phyloP scores from a whole-genome alignment of 2,329 filamentous ascomycete genomes.

The Pyricularia pennisetigena region DNA sequence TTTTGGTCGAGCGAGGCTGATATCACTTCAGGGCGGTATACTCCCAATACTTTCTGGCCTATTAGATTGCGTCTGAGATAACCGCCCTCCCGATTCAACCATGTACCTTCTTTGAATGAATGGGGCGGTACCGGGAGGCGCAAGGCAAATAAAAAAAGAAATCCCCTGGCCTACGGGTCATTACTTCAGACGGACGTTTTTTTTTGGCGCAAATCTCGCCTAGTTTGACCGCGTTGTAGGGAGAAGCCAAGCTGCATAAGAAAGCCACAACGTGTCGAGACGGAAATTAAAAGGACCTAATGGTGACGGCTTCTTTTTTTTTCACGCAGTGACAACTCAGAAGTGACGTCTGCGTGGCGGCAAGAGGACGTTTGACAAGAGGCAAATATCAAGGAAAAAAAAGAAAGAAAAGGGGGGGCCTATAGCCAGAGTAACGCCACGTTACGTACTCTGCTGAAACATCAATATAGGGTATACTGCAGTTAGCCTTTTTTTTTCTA shows the following conservation, averaged over 20 bases:
- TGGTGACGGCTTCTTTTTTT: not conserved
- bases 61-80: not conserved
- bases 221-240: not conserved
- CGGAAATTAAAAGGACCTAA: not conserved
- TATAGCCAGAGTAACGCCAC: not conserved
- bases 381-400: not conserved
- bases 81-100: not conserved
- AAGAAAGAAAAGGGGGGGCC: not conserved
- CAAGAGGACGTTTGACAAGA: not conserved
- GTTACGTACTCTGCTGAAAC: not conserved
- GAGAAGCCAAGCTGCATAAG: not conserved
- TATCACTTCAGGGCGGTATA: not conserved
- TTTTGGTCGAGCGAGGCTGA: not conserved
- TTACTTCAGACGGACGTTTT: not conserved
- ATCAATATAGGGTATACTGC: not conserved
- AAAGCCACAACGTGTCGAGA: not conserved
- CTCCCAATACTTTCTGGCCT: not conserved
- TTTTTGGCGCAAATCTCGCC: not conserved
- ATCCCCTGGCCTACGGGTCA: not conserved
- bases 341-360: not conserved
- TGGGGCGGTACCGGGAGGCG: not conserved
- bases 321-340: no score
- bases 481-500: not conserved
- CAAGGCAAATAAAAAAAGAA: not conserved
- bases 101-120: not conserved